Evolutionary conservation across 2,329 filamentous ascomycete species (phyloP).

Genomic region (Colletotrichum cuscutae): DNA sequence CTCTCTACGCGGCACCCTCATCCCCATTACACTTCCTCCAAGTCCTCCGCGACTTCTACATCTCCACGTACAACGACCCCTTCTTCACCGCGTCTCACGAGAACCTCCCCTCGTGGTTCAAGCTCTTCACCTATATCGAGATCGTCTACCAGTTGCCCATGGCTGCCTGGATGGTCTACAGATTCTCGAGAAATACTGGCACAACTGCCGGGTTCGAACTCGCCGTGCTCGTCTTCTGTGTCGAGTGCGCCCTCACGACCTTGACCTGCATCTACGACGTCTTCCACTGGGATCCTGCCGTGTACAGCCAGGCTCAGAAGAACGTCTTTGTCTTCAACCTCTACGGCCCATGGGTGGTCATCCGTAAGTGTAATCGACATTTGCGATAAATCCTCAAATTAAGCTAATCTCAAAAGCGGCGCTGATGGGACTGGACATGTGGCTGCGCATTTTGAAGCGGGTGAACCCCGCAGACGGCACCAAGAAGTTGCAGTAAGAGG

Average conservation of each 20-base stretch:
- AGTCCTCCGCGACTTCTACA: slow-evolving; percentile 57
- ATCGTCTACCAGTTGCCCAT: slow-evolving; percentile 61
- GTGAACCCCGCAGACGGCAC: slow-evolving; percentile 44
- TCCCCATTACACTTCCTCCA: slow-evolving; percentile 60
- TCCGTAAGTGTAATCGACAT: slow-evolving; percentile 56
- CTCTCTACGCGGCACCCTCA: slow-evolving; percentile 52
- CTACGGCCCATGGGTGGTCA: slow-evolving; percentile 61
- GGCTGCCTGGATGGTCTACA: slow-evolving; percentile 56
- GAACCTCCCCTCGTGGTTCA: slow-evolving; percentile 59
- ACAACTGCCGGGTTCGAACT: slow-evolving; percentile 56
- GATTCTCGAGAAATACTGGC: slow-evolving; percentile 44
- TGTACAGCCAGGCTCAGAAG: slow-evolving; percentile 58
- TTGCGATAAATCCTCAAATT: not conserved
- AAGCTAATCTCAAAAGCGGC: slow-evolving; percentile 50
- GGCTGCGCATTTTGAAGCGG: slow-evolving; percentile 57
- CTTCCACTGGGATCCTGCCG: slow-evolving; percentile 56
- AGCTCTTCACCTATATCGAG: slow-evolving; percentile 62
- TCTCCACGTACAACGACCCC: slow-evolving; percentile 61
- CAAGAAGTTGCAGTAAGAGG: slow-evolving; percentile 53
- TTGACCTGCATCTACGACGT: slow-evolving; percentile 62
- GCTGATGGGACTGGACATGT: slow-evolving; percentile 66
- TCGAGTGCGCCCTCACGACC: slow-evolving; percentile 63
- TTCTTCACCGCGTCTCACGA: slow-evolving; percentile 55
- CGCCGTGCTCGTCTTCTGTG: slow-evolving; percentile 60
- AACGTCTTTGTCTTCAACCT: slow-evolving; percentile 57